Base-by-base conservation (phyloP, 768 basidiomycete species). In the Russula emetica region DNA sequence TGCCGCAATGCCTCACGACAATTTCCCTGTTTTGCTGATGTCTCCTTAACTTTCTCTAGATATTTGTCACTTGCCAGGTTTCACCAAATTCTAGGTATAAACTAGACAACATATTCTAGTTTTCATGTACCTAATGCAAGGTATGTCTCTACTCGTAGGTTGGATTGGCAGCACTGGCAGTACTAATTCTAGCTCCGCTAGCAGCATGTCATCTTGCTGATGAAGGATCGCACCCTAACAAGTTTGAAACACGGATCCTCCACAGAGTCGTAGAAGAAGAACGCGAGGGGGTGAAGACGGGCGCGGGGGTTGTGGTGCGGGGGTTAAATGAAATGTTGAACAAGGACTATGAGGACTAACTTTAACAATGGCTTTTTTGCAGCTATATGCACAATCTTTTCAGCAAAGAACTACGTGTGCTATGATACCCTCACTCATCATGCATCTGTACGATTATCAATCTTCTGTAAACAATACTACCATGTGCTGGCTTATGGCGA, bases 271-370 rank as follows among this genome's bases (percentile, higher is more conserved):
- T 77, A 55, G 84, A 85, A 65, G 78, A 72, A 40, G 87, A 91
- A 64, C 80, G 78, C 71, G 88, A 84, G 70, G 81, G 73, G 69
- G 88, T 92, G 55, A 81, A 83, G 74, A 81, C 82, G 62, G 90
- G 85, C n/a, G 87, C 87, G 1, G 89, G 88, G 28, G 74, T 75
- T 30, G 90, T 93, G 57, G 85, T 83, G 55, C 78, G 90, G 67
- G 82, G 78, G 72, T 78, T 92, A 61, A 90, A 87, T 74, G 85
- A 88, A 70, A 76, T 92, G 58, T 76, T 90, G 78, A 79, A 76
- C 56, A 81, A 78, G 67, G 76, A 69, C 44, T 66, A 67, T 42
- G 65, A 69, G 32, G 66, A 63, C 56, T 67, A 30, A 67, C 66
- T 54, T 55, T 28, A 38, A 30, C 7, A 30, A 5, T 30, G 30